Evolutionary conservation across 306 rosid species (phyloP), one percentile per base, ranked within the genome.

Genomic region (Cercis canadensis): DNA sequence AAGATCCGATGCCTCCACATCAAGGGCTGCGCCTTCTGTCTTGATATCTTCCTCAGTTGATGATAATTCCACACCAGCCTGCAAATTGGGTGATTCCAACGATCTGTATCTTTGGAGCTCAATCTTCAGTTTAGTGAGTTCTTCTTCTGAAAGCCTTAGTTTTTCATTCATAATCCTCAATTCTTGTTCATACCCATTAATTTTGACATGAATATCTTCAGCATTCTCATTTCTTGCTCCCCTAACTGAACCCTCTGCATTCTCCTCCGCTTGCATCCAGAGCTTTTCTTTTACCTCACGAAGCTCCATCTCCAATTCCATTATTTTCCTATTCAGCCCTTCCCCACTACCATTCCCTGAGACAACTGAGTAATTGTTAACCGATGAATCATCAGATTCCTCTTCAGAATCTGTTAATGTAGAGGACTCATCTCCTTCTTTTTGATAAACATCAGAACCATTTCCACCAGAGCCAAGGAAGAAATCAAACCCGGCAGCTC

Each of bases 401-500:
- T 82, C 75, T 62, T 95, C 99, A 13, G 97, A 89, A 70, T 87
- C 97, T 0, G 99, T 89, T 67, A 89, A 73, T 6, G 92, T 78
- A 15, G 92, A 80, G n/a, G 96, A 83, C 50, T 89, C 99, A 55
- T 87, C 96, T 40, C 87, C 92, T 60, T 87, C 97, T 70, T 81
- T 94, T 61, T 89, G 99, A 84, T 53, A 58, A 77, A 44, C 55
- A 76, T 91, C 96, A 11, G 84, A 82, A 69, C 66, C 81, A 79
- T 76, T 86, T 43, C 85, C 92, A 67, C 92, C 81, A 8, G 91
- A 29, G 43, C 99, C 99, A 73, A 91, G 99, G 75, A 94, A 94
- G 90, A 72, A 80, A 57, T 91, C 99, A 78, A 94, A 94, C 57
- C 99, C 99, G 15, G 97, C 92, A 67, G 99, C 96, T 59, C 99